Evolutionary conservation across 2,329 filamentous ascomycete genomes (phyloP).

Genomic region (Alternaria sp.): DNA sequence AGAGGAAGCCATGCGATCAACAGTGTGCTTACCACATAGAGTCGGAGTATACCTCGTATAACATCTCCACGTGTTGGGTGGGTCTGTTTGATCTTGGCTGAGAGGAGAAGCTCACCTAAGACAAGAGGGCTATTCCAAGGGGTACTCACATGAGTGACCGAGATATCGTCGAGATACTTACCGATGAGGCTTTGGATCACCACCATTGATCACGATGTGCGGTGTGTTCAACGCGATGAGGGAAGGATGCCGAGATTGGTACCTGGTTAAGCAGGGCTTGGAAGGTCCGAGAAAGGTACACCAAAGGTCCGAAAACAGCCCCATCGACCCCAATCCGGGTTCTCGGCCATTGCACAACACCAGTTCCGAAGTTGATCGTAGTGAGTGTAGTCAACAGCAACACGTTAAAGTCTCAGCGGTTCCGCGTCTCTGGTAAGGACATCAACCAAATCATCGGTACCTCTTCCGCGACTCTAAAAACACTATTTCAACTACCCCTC

Average conservation of each 20-base stretch:
- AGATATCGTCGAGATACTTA: neutral
- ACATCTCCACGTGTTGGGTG: neutral
- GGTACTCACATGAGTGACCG: neutral
- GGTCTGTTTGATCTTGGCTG: neutral
- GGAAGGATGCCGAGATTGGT: constrained; percentile 7
- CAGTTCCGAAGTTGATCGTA: neutral
- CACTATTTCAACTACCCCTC: neutral
- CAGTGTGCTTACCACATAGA: neutral
- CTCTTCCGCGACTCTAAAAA: neutral
- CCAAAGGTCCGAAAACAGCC: constrained; percentile 1
- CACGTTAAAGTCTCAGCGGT: neutral
- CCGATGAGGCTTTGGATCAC: neutral
- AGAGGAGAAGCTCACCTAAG: neutral
- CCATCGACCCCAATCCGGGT: neutral
- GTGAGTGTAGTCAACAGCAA: neutral
- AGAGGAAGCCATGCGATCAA: neutral
- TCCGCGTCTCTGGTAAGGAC: neutral
- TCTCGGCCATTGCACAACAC: neutral
- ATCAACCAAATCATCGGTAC: neutral
- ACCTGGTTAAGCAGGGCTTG: neutral
- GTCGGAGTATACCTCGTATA: neutral
- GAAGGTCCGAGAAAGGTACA: neutral
- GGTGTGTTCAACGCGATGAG: neutral
- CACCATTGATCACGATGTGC: neutral
- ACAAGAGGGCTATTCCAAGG: neutral